Base-by-base conservation (phyloP, 1,284 basidiomycete species). In the Fomitopsis schrenkii region DNA sequence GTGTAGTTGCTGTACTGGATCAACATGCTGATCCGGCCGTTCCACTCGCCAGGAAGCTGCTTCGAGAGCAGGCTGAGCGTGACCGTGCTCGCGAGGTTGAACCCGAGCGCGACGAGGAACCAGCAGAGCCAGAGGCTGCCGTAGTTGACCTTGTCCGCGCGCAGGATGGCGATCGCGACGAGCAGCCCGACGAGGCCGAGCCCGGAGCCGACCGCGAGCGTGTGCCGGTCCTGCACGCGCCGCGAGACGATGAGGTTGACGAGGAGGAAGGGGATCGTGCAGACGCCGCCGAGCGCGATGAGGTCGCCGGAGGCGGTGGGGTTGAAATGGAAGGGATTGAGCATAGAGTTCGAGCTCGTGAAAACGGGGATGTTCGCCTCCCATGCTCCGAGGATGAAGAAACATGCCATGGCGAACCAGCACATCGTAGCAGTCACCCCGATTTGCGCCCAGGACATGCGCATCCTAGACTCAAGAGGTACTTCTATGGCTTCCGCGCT, bases 331-430 rank as follows among this genome's bases (percentile, higher is more conserved):
- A 90, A 82, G 10, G 69, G 74, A 40, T 65, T 70, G 36, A 66
- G 57, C 33, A 62, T 64, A 26, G 66, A 67, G 61, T 62, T 38
- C 10, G 70, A 69, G 8, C 81, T 80, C 46, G 83, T 81, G 70
- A 84, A 88, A 60, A 90, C 80, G 30, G 88, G 88, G 59, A 90
- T 81, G 71, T 89, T 90, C 44, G 84, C 77, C 68, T 91, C 87
- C 87, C 87, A 90, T 19, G 83, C 82, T 17, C 86, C 87, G 57
- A 90, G 82, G 67, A 88, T 79, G 74, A 89, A 87, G 78, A 90
- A 91, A 70, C 83, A 87, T 9, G 84, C 81, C 86, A 90, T 88
- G 44, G 87, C 81, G 66, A 83, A 85, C 84, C 86, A 89, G 69
- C 84, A 87, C 85, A 89, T 89, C 67, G 82, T 86, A 38, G 76